These are phyloP conservation scores for Chlorella sp. DNA, from an alignment of 139 green algal genomes.

Conservation along the genomic window DNA sequence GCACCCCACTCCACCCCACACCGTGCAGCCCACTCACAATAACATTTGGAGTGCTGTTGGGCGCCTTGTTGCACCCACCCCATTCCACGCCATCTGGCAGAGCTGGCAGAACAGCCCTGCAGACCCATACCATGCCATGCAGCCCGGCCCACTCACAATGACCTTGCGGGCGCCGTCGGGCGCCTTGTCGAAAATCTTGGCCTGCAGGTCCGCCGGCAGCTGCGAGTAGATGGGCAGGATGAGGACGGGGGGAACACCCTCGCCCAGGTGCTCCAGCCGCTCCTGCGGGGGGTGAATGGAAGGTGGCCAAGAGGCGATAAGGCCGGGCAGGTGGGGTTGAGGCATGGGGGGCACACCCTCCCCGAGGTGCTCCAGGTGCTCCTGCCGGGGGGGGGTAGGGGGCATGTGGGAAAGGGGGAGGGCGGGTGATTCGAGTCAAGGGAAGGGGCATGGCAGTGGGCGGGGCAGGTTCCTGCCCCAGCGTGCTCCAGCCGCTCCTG, in stretches of 20 bases:
- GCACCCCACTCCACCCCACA: too few relatives aligned
- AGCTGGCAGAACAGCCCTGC: too few relatives aligned
- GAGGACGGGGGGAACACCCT: constrained; percentile 78
- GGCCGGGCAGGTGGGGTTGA: background rate
- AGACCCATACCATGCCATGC: too few relatives aligned
- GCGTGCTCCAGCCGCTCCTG: constrained; percentile 85
- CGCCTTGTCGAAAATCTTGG: constrained; percentile 97
- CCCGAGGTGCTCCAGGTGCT: too few relatives aligned
- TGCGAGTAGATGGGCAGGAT: constrained; percentile 98
- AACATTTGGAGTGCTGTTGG: too few relatives aligned
- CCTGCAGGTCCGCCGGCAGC: constrained; percentile 89
- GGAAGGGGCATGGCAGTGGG: background rate
- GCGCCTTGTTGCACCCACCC: background rate
- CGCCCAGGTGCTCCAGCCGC: constrained; percentile 78
- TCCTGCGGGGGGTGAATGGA: constrained; percentile 51
- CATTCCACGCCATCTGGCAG: background rate
- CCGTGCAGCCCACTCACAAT: too few relatives aligned
- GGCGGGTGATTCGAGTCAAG: too few relatives aligned
- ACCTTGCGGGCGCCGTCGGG: constrained; percentile 89
- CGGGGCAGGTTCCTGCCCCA: too few relatives aligned
- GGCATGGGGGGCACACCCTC: background rate
- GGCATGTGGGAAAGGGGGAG: too few relatives aligned
- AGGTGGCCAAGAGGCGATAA: too few relatives aligned
- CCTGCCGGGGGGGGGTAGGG: too few relatives aligned
- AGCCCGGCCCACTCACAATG: constrained; percentile 76